These are phyloP conservation scores for Acer saccharum DNA, from an alignment of 345 rosid species.

Conservation along the genomic window DNA sequence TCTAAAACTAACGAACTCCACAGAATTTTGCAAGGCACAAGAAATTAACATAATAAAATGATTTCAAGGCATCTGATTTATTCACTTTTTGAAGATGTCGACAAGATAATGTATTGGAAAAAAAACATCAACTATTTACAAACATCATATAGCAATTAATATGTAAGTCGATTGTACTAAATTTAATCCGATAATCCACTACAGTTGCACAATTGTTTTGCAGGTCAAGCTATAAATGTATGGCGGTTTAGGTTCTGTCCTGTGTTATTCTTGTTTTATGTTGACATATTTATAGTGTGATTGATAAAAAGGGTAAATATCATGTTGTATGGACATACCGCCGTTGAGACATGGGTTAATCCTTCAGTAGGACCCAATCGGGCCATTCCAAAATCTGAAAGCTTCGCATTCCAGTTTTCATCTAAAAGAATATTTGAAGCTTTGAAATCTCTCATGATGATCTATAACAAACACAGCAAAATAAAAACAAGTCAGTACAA, in stretches of 20 bases:
- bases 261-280: not conserved
- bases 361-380: constrained; percentile 92
- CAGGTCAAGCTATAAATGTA: not conserved
- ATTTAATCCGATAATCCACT: not conserved
- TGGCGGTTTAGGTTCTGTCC: not conserved
- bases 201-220: not conserved
- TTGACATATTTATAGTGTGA: not conserved
- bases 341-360: constrained; percentile 88
- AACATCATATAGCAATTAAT: too few relatives aligned
- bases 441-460: constrained; percentile 87
- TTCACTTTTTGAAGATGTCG: not conserved
- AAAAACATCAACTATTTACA: too few relatives aligned
- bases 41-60: not conserved
- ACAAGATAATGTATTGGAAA: not conserved
- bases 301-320: not conserved
- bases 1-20: not conserved
- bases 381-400: constrained; percentile 95
- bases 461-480: constrained; percentile 39
- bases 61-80: not conserved
- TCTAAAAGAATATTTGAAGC: constrained; percentile 88
- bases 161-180: not conserved
- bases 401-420: constrained; percentile 91
- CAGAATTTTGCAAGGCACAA: not conserved
- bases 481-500: constrained; percentile 3
- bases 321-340: constrained; percentile 46